Percentiles rank a stretch among this genome's conserved stretches.
Conservation (phyloP, 768 basidiomycete species). For the Tubosaeta brunneosetosa region DNA sequence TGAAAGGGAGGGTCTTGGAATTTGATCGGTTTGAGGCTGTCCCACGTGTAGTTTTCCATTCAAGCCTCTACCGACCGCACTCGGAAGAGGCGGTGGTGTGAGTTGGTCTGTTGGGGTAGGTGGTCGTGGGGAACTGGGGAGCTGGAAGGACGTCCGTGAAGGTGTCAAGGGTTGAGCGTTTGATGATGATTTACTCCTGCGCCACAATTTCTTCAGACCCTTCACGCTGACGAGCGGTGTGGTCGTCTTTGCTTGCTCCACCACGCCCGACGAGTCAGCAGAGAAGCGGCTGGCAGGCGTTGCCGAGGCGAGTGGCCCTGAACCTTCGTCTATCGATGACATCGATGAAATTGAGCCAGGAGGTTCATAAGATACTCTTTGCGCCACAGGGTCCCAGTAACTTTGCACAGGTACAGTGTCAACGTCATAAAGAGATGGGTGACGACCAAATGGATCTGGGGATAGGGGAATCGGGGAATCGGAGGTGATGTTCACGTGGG, state of each 20-base stretch:
- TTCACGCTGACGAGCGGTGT: conserved; percentile 68
- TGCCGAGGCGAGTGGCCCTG: conserved; percentile 16
- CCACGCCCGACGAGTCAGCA: conserved; percentile 53
- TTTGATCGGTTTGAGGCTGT: conserved; percentile 66
- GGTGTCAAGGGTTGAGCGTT: conserved; percentile 35
- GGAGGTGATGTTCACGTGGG: conserved; percentile 21
- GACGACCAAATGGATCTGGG: conserved; percentile 77
- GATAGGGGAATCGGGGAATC: conserved; percentile 75
- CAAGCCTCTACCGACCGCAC: conserved; percentile 2
- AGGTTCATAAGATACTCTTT: conserved; percentile 19
- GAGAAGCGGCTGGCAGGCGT: conserved; percentile 67
- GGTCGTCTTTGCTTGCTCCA: conserved; percentile 29
- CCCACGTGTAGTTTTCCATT: conserved; percentile 35
- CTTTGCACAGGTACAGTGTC: conserved; percentile 30
- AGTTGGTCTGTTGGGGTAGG: conserved; percentile 33
- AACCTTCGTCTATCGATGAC: conserved; percentile 21
- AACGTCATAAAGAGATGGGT: conserved; percentile 46
- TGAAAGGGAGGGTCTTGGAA: conserved; percentile 39
- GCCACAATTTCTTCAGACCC: conserved; percentile 72
- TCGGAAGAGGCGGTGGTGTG: conserved; percentile 26
- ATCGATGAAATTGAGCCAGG: conserved; percentile 19
- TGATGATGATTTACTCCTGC: conserved; percentile 54
- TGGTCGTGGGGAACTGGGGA: conserved; percentile 25
- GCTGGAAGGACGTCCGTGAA: conserved; percentile 34
- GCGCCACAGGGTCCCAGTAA: conserved; percentile 41